Evolutionary conservation across 768 basidiomycete genomes (phyloP).

Genomic region (Phylloporus sp.): DNA sequence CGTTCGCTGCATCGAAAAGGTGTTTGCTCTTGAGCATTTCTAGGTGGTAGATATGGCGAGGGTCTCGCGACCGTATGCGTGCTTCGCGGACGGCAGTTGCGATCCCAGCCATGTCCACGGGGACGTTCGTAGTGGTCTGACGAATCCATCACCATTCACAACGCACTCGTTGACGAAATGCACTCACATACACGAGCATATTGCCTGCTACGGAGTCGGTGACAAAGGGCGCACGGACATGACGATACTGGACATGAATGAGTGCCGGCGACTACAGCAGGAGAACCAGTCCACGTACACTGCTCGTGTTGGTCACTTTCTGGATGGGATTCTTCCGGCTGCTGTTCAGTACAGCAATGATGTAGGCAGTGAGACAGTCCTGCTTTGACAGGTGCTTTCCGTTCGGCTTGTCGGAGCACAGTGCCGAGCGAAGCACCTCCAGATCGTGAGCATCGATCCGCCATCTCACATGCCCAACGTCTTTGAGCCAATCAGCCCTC

Average conservation of each 20-base stretch:
- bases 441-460: constrained; percentile 11
- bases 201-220: constrained; percentile 18
- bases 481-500: constrained; percentile 10
- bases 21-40: constrained; percentile 13
- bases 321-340: constrained; percentile 9
- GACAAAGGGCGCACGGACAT: constrained; percentile 15
- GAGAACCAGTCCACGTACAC: constrained; percentile 17
- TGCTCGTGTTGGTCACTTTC: constrained; percentile 26
- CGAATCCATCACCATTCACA: too few species aligned
- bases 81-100: constrained; percentile 16
- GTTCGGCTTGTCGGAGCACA: constrained; percentile 1
- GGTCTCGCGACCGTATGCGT: constrained; percentile 10
- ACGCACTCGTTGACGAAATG: constrained; percentile 2
- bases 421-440: constrained; percentile 9
- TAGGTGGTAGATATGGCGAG: constrained; percentile 14
- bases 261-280: neutral
- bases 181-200: too few species aligned
- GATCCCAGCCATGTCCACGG: constrained; percentile 15
- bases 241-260: constrained; percentile 17
- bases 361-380: constrained; percentile 29
- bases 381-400: constrained; percentile 18
- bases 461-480: constrained; percentile 16
- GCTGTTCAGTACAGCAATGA: constrained; percentile 21
- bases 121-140: constrained; percentile 12
- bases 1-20: constrained; percentile 20